phyloP scores from a whole-genome alignment of 768 basidiomycete genomes.

The Leccinum arenicola region DNA sequence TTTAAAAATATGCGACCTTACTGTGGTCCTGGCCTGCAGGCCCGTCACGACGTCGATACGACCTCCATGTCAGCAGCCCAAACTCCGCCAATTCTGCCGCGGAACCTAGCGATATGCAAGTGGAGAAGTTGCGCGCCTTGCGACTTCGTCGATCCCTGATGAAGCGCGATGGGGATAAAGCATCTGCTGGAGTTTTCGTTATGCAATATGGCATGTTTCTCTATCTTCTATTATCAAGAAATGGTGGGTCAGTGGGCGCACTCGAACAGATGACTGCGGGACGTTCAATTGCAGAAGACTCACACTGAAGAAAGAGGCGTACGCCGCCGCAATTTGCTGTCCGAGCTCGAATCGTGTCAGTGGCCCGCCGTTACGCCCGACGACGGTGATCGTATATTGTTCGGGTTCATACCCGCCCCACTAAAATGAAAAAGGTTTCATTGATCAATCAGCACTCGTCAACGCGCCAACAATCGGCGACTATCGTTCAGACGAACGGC shows the following conservation, averaged over 20 bases:
- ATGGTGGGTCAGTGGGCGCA: not conserved
- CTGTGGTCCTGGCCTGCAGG: not conserved
- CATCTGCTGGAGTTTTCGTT: not conserved
- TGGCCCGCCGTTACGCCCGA: not conserved
- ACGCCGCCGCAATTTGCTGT: not conserved
- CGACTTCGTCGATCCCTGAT: not conserved
- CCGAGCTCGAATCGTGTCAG: slow-evolving; percentile 8
- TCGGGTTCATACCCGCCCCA: slow-evolving; percentile 8
- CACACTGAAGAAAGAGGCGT: not conserved
- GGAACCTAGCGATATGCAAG: slow-evolving; percentile 7
- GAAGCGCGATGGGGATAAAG: slow-evolving; percentile 10
- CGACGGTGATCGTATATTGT: not conserved
- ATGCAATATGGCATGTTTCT: not conserved
- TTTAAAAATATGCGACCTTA: not conserved
- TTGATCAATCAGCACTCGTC: not conserved
- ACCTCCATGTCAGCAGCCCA: slow-evolving; percentile 16
- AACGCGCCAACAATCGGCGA: not conserved
- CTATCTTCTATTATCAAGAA: slow-evolving; percentile 4
- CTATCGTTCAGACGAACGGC: too few relatives aligned
- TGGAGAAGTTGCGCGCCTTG: slow-evolving; percentile 8
- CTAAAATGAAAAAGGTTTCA: not conserved
- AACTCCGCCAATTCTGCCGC: not conserved
- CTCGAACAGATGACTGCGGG: not conserved
- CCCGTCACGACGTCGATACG: not conserved
- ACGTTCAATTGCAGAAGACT: not conserved